Evolutionary conservation across 164 flowering plant genomes (phyloP).

Genomic region (Saururus chinensis): DNA sequence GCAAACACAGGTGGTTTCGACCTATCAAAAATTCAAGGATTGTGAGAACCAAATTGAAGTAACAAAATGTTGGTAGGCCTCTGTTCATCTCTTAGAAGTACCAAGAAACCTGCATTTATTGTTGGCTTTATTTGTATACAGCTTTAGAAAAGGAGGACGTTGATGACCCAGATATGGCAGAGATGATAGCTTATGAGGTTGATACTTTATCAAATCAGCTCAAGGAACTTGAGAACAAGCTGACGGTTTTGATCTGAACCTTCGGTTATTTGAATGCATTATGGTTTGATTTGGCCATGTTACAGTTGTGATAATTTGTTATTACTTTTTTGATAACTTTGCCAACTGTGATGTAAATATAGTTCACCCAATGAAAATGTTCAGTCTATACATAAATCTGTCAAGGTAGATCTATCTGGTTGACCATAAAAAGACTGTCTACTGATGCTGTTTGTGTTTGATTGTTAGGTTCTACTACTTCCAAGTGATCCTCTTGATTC

Average conservation of each 20-base stretch:
- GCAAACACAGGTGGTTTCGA: constrained; percentile 54
- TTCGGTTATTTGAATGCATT: neutral
- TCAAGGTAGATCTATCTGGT: neutral
- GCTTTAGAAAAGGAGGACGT: constrained; percentile 70
- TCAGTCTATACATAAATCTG: neutral
- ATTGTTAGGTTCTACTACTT: constrained; percentile 52
- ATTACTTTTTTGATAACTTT: neutral
- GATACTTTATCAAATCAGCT: constrained; percentile 47
- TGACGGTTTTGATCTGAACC: constrained; percentile 48
- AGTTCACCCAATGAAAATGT: neutral
- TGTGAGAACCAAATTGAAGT: constrained; percentile 85
- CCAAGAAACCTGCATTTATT: neutral
- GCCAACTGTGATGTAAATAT: neutral
- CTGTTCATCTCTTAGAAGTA: neutral
- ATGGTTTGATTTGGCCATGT: neutral
- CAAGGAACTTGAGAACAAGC: constrained; percentile 61
- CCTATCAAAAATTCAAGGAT: constrained; percentile 60
- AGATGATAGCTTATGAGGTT: constrained; percentile 80
- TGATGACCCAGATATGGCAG: constrained; percentile 83
- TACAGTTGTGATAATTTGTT: neutral
- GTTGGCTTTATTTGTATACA: constrained; percentile 17
- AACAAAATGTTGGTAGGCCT: constrained; percentile 48
- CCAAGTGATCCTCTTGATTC: constrained; percentile 96
- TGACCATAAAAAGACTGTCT: neutral
- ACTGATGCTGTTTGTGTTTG: constrained; percentile 5